Evolutionary conservation across 441 rosid genomes (phyloP).

Genomic region (Gossypium schwendimanii): DNA sequence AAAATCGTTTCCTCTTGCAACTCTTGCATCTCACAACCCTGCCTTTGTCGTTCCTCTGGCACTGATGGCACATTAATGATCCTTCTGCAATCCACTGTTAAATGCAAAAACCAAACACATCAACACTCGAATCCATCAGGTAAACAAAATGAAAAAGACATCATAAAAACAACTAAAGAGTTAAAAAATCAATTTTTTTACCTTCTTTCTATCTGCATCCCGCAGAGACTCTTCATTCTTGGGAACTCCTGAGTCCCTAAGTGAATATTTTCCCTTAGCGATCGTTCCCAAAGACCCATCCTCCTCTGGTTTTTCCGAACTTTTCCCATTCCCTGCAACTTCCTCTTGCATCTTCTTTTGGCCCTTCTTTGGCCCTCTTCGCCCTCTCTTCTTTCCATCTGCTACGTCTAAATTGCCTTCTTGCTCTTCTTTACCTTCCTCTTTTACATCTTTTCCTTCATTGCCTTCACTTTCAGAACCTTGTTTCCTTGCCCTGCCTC

Average conservation of each 20-base stretch:
- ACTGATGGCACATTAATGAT: slow-evolving; percentile 65
- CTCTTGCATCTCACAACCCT: slow-evolving; percentile 43
- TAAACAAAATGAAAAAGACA: slow-evolving; percentile 5
- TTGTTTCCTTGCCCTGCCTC: background rate
- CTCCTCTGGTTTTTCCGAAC: background rate
- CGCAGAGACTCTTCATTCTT: slow-evolving; percentile 3
- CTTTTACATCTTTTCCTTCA: slow-evolving; percentile 2
- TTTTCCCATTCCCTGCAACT: background rate
- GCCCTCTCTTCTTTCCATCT: background rate
- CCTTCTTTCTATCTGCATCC: background rate
- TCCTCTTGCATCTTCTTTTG: background rate
- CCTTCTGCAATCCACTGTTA: slow-evolving; percentile 18
- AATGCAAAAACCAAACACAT: background rate
- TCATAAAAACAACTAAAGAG: background rate
- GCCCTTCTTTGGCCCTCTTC: background rate
- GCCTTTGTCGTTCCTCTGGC: slow-evolving; percentile 63
- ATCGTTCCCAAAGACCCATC: background rate
- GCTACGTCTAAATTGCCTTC: background rate
- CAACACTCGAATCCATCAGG: background rate
- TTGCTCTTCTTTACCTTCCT: background rate
- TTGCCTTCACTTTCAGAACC: background rate
- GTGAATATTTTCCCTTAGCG: background rate
- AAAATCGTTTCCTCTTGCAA: slow-evolving; percentile 53
- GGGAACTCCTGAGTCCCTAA: background rate
- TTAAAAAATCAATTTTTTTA: background rate